phyloP scores from a whole-genome alignment of 768 basidiomycete species.

The Podaxis sp. region DNA sequence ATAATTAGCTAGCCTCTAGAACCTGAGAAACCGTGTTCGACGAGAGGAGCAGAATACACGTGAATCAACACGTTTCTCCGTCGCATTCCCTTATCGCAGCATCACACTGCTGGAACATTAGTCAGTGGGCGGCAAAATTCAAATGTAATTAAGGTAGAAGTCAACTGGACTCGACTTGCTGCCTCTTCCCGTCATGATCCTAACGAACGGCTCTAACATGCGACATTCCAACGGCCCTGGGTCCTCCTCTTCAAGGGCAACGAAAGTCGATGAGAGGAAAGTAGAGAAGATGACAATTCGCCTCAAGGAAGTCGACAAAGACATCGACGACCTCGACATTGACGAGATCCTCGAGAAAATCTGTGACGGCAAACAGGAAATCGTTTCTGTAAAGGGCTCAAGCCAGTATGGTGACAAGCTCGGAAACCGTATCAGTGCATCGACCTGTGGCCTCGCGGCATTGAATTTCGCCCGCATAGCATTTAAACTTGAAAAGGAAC shows the following conservation, averaged over 20 bases:
- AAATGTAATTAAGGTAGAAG: too few relatives aligned
- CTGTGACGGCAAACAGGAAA: constrained; percentile 31
- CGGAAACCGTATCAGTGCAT: constrained; percentile 28
- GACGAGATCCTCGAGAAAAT: constrained; percentile 19
- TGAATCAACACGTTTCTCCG: too few relatives aligned
- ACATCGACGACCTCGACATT: neutral
- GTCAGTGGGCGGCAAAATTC: too few relatives aligned
- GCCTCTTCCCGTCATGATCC: too few relatives aligned
- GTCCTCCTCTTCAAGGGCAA: neutral
- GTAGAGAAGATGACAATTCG: neutral
- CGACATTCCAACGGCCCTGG: neutral
- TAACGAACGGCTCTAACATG: neutral
- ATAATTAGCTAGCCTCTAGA: too few relatives aligned
- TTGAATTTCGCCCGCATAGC: constrained; percentile 61
- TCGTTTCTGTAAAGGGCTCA: constrained; percentile 50
- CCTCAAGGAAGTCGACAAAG: neutral
- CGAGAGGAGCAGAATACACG: too few relatives aligned
- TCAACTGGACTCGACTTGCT: too few relatives aligned
- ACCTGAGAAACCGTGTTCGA: too few relatives aligned
- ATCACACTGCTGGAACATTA: too few relatives aligned
- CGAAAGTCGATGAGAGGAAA: neutral
- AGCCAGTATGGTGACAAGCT: constrained; percentile 54
- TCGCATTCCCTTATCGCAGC: too few relatives aligned
- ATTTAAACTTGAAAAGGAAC: constrained; percentile 32
- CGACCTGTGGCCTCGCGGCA: constrained; percentile 67